phyloP scores from a whole-genome alignment of 1,284 basidiomycete genomes.

The Xerocomus nothofagi region DNA sequence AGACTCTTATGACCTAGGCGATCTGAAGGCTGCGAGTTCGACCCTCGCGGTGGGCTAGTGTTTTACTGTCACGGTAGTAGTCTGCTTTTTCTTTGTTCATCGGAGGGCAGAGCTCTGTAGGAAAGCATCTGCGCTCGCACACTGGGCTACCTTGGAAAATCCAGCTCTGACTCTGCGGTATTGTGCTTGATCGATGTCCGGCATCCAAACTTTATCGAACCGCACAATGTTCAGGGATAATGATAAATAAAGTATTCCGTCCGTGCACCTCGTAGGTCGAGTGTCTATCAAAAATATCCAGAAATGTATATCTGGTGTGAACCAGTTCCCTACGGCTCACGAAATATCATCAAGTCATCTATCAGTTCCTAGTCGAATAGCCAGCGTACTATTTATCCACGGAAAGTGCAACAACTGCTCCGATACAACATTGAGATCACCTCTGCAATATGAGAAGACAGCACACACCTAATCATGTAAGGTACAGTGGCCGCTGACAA shows the following conservation, averaged over 20 bases:
- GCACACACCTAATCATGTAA: constrained; percentile 65
- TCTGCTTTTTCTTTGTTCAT: background rate
- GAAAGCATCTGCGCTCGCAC: background rate
- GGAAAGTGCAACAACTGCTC: constrained; percentile 65
- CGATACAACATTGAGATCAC: constrained; percentile 12
- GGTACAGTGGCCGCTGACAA: constrained; percentile 63
- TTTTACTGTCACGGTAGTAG: no score
- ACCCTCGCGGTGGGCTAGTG: constrained; percentile 84
- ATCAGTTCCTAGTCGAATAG: constrained; percentile 22
- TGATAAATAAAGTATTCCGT: constrained; percentile 25
- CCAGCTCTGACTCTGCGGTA: background rate
- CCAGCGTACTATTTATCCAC: constrained; percentile 50
- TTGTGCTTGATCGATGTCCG: background rate
- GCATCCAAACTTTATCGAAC: background rate
- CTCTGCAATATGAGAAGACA: background rate
- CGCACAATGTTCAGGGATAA: constrained; percentile 18
- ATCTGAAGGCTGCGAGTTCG: constrained; percentile 91
- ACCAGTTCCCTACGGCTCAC: constrained; percentile 4
- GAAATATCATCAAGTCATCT: constrained; percentile 23
- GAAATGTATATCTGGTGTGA: constrained; percentile 5
- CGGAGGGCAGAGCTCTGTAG: background rate
- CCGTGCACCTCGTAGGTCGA: constrained; percentile 10
- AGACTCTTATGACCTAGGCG: constrained; percentile 53
- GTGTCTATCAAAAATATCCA: constrained; percentile 6
- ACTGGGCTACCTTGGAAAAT: background rate